Evolutionary conservation across 2,329 filamentous ascomycete species (phyloP).

Genomic region (Botrytis hyacinthi): DNA sequence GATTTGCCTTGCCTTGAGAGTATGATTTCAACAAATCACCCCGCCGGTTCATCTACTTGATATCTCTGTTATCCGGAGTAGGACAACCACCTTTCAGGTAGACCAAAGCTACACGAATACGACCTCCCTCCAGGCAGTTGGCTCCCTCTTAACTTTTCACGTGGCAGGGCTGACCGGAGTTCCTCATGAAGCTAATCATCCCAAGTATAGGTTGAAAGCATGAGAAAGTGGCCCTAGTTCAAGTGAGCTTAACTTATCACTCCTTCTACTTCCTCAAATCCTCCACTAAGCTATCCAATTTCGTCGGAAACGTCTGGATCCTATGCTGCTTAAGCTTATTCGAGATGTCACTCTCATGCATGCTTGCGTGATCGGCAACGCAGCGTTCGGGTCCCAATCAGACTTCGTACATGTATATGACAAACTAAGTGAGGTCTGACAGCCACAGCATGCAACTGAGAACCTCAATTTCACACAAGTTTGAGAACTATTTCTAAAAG

Average conservation of each 20-base stretch:
- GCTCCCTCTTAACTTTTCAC: not conserved
- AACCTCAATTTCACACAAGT: not conserved
- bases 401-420: not conserved
- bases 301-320: not conserved
- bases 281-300: not conserved
- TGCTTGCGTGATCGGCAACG: not conserved
- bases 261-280: not conserved
- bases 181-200: not conserved
- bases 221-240: conserved; percentile 1
- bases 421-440: not conserved
- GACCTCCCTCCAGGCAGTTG: not conserved
- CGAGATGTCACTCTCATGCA: not conserved
- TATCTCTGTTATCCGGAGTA: not conserved
- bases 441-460: not conserved
- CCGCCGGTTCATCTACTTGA: not conserved
- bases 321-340: not conserved
- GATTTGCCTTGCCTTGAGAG: not conserved
- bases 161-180: not conserved
- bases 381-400: not conserved
- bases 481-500: not conserved
- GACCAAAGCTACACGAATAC: not conserved
- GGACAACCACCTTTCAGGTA: not conserved
- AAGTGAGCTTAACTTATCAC: not conserved
- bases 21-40: not conserved
- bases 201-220: not conserved